Evolutionary conservation across 495 filamentous ascomycete species (phyloP), one percentile per base, ranked within the genome.

Genomic region (Trichoderma erinaceum): DNA sequence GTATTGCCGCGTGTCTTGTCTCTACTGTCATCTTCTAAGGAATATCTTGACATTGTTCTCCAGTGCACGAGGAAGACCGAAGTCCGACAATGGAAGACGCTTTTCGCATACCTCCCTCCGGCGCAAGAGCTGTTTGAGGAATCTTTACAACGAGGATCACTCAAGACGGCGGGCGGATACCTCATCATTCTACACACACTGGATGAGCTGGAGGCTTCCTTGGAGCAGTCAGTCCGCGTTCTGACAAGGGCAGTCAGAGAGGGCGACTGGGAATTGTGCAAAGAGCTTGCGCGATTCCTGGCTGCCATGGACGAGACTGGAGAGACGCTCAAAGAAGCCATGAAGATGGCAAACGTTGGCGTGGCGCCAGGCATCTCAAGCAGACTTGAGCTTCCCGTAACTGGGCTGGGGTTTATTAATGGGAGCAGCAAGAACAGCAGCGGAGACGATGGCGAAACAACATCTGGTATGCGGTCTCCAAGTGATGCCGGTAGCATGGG

Each of bases 51-150:
- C 74, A 92, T 97, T 67, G 88, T 99, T 6, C 93, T 99, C 1
- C 94, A 97, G 79, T 99, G 96, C 77, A 97, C 95, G 0, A 89
- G 96, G 25, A 98, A 99, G 78, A 99, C 96, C 0, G 96, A 99
- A 72, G 87, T 97, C 8, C 88, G 93, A 35, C 96, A 90, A 25
- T 99, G 96, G 96, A 88, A 89, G 35, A 96, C 96, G 1, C 83
- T 99, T 3, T 98, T 98, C 75, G 85, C 88, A 12, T 89, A 96
- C 72, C 84, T 98, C 1, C 95, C 96, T 4, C 90, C 93, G 3
- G 92, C 95, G 8, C 89, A 92, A 69, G 89, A 92, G 68, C 84
- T 98, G 0, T 99, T 98, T 66, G 95, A 98, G 76, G 90, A 96
- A 76, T 91, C 92, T 1, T 81, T 99, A 25, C 86, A 88, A 69